These are phyloP conservation scores for Chlorencoelia australis DNA, from an alignment of 2,329 filamentous ascomycete genomes.

Conservation along the genomic window DNA sequence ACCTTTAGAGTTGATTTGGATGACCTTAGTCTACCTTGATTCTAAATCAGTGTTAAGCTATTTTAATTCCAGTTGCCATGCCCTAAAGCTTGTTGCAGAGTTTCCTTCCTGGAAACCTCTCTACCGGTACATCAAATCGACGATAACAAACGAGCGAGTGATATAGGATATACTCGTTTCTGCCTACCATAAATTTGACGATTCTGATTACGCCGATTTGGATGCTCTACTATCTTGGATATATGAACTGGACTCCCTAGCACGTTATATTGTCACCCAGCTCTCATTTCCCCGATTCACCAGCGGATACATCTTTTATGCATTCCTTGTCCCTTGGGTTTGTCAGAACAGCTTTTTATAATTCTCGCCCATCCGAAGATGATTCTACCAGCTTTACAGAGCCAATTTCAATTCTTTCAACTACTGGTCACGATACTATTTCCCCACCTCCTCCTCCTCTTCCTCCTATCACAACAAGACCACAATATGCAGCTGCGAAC, in stretches of 20 bases:
- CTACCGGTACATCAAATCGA: neutral
- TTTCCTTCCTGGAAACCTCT: neutral
- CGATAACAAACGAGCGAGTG: neutral
- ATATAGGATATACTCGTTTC: neutral
- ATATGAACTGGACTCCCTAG: neutral
- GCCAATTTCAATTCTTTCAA: neutral
- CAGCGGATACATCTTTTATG: neutral
- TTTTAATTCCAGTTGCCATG: neutral
- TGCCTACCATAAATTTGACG: neutral
- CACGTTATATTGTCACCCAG: neutral
- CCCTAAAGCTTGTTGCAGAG: neutral
- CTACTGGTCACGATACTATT: neutral
- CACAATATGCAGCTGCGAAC: constrained; percentile 11
- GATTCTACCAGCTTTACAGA: neutral
- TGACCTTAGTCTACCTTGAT: no score
- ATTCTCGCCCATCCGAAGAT: neutral
- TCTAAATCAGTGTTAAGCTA: neutral
- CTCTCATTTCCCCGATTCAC: no score
- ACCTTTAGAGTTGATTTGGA: no score
- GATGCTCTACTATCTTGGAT: neutral
- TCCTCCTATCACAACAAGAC: neutral
- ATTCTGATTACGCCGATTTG: no score
- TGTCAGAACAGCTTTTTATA: constrained; percentile 1
- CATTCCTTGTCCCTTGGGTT: constrained; percentile 1
- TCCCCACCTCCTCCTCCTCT: neutral